Base-by-base conservation (phyloP, 2,329 filamentous ascomycete genomes). In the Emergomyces pasteurianus region DNA sequence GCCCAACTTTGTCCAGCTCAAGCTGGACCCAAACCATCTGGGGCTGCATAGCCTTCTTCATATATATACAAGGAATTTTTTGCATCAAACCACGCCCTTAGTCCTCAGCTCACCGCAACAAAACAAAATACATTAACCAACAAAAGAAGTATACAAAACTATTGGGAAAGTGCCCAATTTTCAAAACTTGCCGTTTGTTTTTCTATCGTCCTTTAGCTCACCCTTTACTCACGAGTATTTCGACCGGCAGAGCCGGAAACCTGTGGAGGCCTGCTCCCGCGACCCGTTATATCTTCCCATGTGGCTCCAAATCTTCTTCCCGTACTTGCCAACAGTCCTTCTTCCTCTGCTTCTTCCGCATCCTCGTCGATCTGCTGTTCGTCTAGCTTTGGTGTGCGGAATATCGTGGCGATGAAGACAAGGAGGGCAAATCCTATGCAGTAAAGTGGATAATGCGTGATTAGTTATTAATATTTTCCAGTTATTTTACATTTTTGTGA, bases 321-420 rank as follows among this genome's bases (percentile, higher is more conserved):
- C 0, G 91, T 95, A 67, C 85, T 90, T 0, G 90, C 90, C 54
- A 99, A 78, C 56, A 99, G 78, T 12, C 92, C 90, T 76, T 99
- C 94, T 70, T 99, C 94, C 72, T 97, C 94, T 21, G 92, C 91
- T 36, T 87, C 89, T 73, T 95, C 90, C 18, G 92, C 86, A 70
- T 96, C 92, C 63, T 92, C 89, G 65, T 97, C 94, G 8, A 95
- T 73, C 68, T 92, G 86, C 53, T 83, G 82, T 60, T 92, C 80
- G 67, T 92, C 85, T 42, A 96, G 74, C 69, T 82, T 86, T 0
- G 92, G 92, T 1, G 90, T 86, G 49, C 88, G 85, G 80, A 97
- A 87, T 0, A 96, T 76, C 2, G 88, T 85, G 0, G 89, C 88
- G 26, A 90, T 62, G 67, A 96, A 89, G 14, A 95, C 86, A 60